phyloP scores from a whole-genome alignment of 441 rosid genomes.

The Aquilaria agallochum region DNA sequence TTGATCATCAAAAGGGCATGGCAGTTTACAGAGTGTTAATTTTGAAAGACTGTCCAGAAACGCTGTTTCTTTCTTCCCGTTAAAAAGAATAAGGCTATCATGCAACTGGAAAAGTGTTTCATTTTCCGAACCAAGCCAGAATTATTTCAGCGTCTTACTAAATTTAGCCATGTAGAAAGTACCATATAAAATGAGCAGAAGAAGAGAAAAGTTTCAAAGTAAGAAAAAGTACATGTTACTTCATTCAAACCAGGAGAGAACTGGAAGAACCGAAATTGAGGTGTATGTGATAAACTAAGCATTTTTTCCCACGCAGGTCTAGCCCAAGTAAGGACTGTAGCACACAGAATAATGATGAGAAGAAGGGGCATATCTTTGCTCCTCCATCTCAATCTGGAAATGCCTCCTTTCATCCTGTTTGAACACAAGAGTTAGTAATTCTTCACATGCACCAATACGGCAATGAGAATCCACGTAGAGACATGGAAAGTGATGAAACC shows the following conservation, averaged over 20 bases:
- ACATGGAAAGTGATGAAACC: background rate
- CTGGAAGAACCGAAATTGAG: conserved; percentile 38
- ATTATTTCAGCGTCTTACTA: too few species aligned
- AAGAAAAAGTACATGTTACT: background rate
- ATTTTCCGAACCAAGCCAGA: too few species aligned
- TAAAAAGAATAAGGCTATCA: too few species aligned
- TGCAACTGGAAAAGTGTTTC: too few species aligned
- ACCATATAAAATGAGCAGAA: too few species aligned
- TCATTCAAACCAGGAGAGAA: conserved; percentile 47
- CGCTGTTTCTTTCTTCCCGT: too few species aligned
- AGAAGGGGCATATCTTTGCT: conserved; percentile 51
- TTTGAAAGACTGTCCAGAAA: too few species aligned
- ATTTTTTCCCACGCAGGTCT: conserved; percentile 51
- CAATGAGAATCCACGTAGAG: background rate
- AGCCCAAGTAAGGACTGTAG: conserved; percentile 51
- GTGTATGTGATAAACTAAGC: conserved; percentile 48
- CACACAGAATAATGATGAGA: conserved; percentile 56
- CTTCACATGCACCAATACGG: conserved; percentile 3
- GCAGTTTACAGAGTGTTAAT: too few species aligned
- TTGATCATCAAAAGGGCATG: too few species aligned
- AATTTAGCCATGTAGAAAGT: too few species aligned
- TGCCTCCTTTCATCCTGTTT: conserved; percentile 67
- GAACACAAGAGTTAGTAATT: conserved; percentile 13
- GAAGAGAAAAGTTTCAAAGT: background rate
- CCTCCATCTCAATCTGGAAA: conserved; percentile 35